phyloP scores from a whole-genome alignment of 2,329 filamentous ascomycete genomes.

The Nigrograna mackinnonii region DNA sequence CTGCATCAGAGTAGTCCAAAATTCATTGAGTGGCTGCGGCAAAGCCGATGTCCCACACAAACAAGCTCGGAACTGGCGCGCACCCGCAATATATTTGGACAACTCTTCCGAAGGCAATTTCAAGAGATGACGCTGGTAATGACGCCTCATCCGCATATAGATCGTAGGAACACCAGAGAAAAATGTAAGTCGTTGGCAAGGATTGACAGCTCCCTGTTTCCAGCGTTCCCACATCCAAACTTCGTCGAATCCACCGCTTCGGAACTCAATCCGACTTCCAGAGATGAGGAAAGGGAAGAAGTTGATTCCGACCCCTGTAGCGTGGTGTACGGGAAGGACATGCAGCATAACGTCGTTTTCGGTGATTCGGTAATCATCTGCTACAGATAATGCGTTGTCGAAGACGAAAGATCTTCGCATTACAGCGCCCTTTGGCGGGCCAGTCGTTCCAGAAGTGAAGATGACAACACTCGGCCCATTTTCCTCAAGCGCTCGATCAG shows the following conservation, averaged over 20 bases:
- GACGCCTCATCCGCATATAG: slow-evolving; percentile 38
- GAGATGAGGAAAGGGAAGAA: slow-evolving; percentile 39
- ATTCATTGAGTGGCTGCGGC: slow-evolving; percentile 54
- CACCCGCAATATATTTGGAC: slow-evolving; percentile 47
- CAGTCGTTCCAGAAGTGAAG: slow-evolving; percentile 53
- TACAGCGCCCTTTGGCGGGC: slow-evolving; percentile 49
- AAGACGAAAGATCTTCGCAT: slow-evolving; percentile 48
- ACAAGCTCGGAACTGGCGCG: slow-evolving; percentile 44
- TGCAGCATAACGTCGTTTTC: slow-evolving; percentile 38
- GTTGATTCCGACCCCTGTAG: slow-evolving; percentile 38
- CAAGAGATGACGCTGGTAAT: slow-evolving; percentile 39
- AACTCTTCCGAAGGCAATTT: slow-evolving; percentile 30
- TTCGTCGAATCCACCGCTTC: slow-evolving; percentile 39
- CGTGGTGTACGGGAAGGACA: slow-evolving; percentile 40
- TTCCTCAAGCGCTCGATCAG: slow-evolving; percentile 44
- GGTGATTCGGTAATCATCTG: slow-evolving; percentile 35
- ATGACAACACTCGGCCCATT: slow-evolving; percentile 48
- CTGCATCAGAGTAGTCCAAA: slow-evolving; percentile 51
- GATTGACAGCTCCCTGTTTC: slow-evolving; percentile 29
- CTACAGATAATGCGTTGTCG: slow-evolving; percentile 33
- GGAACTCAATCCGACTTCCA: slow-evolving; percentile 38
- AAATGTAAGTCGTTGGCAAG: slow-evolving; percentile 28
- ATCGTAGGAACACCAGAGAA: slow-evolving; percentile 43
- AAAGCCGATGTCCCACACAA: slow-evolving; percentile 54
- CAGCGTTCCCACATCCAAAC: slow-evolving; percentile 39